phyloP scores from a whole-genome alignment of 345 rosid genomes.

The Eucalyptus cloeziana region DNA sequence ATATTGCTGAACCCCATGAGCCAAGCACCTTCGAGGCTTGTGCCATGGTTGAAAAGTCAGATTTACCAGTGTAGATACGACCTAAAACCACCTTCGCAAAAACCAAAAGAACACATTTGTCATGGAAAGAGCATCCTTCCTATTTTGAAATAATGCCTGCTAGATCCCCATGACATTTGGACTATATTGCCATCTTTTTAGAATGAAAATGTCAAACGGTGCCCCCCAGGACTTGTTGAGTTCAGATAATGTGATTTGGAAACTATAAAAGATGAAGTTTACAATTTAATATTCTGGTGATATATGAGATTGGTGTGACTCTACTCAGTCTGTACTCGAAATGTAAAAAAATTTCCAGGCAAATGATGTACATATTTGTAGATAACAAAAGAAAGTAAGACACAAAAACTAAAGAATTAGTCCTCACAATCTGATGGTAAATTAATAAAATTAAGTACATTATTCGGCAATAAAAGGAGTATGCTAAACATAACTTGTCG shows the following conservation, averaged over 20 bases:
- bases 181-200: not conserved
- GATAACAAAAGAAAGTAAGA: not conserved
- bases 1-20: conserved; percentile 70
- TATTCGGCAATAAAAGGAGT: not conserved
- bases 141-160: not conserved
- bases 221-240: not conserved
- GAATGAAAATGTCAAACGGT: not conserved
- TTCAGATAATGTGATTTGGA: not conserved
- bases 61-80: conserved; percentile 16
- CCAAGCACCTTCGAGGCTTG: conserved; percentile 78
- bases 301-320: not conserved
- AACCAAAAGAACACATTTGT: not conserved
- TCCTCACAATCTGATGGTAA: not conserved
- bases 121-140: not conserved
- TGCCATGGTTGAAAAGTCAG: conserved; percentile 82
- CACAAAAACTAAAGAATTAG: not conserved
- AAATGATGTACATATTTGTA: not conserved
- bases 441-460: not conserved
- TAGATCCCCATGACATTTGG: not conserved
- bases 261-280: not conserved
- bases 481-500: not conserved
- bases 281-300: not conserved
- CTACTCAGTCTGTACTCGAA: not conserved
- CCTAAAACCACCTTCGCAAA: conserved; percentile 61
- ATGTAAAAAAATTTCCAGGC: not conserved